Evolutionary conservation across 345 rosid species (phyloP).

Genomic region (Linum lewisii): DNA sequence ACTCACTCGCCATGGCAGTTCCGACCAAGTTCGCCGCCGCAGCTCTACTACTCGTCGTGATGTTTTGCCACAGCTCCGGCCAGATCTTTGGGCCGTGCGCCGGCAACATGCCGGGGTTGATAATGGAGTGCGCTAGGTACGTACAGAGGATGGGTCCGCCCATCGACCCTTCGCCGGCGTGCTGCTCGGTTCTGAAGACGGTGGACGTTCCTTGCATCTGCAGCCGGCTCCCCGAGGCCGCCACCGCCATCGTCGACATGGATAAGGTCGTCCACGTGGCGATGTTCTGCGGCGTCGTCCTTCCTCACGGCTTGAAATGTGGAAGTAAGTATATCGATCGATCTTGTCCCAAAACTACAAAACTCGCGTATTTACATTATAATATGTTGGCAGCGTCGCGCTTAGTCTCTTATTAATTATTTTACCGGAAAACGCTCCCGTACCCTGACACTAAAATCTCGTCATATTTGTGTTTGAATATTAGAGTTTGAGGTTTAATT

Average conservation of each 20-base stretch:
- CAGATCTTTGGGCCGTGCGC: slow-evolving; percentile 6
- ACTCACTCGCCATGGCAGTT: no score
- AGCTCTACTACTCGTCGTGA: no score
- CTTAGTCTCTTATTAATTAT: no score
- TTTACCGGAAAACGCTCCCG: no score
- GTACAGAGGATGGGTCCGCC: slow-evolving; percentile 11
- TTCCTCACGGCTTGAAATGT: slow-evolving; percentile 31
- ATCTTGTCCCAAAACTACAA: neutral
- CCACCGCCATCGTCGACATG: slow-evolving; percentile 26
- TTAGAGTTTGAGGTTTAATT: no score
- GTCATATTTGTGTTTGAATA: no score
- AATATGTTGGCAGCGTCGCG: no score
- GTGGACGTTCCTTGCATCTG: slow-evolving; percentile 27
- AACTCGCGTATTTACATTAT: no score
- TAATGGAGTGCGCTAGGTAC: slow-evolving; percentile 12
- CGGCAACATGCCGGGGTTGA: slow-evolving; percentile 8
- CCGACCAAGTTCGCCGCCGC: no score
- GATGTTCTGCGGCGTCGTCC: slow-evolving; percentile 30
- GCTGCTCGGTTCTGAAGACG: slow-evolving; percentile 17
- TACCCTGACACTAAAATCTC: no score
- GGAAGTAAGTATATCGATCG: slow-evolving; percentile 25
- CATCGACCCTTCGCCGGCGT: slow-evolving; percentile 21
- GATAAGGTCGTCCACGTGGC: slow-evolving; percentile 35
- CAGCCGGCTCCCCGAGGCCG: slow-evolving; percentile 17
- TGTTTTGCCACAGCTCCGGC: no score